Evolutionary conservation across 306 rosid genomes (phyloP), one percentile per base, ranked within the genome.

Genomic region (Gynostemma pentaphyllum): DNA sequence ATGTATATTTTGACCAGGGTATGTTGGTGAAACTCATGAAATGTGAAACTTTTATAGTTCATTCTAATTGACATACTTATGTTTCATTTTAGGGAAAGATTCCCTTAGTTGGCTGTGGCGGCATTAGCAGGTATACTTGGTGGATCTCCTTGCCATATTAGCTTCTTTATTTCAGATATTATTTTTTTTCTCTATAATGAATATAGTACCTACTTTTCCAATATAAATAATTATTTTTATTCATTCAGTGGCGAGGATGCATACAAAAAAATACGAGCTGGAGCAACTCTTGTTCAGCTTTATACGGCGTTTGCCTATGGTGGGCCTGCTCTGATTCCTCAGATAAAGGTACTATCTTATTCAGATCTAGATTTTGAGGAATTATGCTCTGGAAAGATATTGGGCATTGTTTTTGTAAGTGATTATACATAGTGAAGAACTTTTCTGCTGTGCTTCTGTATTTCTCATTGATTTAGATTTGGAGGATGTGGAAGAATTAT

Each of bases 271-370:
- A 74, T 92, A 64, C 81, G 95, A 74, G 86, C 96, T 47, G 98
- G 98, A 69, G 98, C 96, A 19, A 82, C 87, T 62, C 94, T 92
- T 70, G 90, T 92, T 74, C 98, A 92, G 80, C 85, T 92, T 55
- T 92, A 92, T 66, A 88, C 98, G 1, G 89, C 87, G 19, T 92
- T 92, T 68, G 96, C 96, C 30, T 92, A 82, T 26, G 98, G 90
- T 8, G 98, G 98, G 12, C 98, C 98, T 64, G 98, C 96, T 36
- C 95, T 92, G 40, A 81, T 92, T 70, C 98, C 96, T 71, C 95
- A 79, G 71, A 88, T 92, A 67, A 92, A 92, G 98, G 96, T 92
- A 83, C 40, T 69, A 60, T 49, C 40, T 15, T 48, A 7, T 21
- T 4, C 32, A 44, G 5, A 5, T 27, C 68, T 19, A 7, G 41